Conservation (phyloP, 371 early-diverging fungal genomes). For the Apophysomyces sp. region DNA sequence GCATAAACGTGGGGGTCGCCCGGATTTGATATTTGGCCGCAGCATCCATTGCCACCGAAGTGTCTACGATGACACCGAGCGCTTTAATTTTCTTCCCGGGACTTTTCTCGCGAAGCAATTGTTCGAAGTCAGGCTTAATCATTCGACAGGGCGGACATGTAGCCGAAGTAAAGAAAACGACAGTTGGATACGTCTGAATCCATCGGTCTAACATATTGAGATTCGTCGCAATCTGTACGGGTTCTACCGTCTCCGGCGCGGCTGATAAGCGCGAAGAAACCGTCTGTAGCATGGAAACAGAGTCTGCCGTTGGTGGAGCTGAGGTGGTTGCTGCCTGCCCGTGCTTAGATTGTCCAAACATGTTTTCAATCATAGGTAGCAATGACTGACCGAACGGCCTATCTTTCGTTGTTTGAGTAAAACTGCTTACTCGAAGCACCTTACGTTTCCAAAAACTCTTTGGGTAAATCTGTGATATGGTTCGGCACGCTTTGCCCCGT, state of each 20-base stretch:
- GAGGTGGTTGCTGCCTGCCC: constrained; percentile 15
- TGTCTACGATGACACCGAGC: constrained; percentile 67
- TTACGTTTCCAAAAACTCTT: constrained; percentile 68
- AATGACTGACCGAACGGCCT: constrained; percentile 79
- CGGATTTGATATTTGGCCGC: constrained; percentile 55
- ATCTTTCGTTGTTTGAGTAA: not conserved
- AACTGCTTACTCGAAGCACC: not conserved
- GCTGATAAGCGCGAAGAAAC: constrained; percentile 43
- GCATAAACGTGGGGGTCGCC: constrained; percentile 72
- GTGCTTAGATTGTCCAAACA: constrained; percentile 67
- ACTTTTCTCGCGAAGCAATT: constrained; percentile 52
- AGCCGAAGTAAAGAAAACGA: constrained; percentile 75
- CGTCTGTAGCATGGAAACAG: constrained; percentile 25
- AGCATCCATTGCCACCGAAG: constrained; percentile 51
- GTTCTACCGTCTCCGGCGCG: constrained; percentile 11
- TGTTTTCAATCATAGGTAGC: constrained; percentile 76
- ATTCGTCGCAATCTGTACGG: constrained; percentile 35
- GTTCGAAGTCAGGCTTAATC: constrained; percentile 72
- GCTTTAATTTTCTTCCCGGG: constrained; percentile 29
- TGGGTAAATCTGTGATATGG: constrained; percentile 72
- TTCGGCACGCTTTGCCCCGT: constrained; percentile 75
- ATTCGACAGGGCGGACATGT: constrained; percentile 73
- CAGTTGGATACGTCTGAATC: constrained; percentile 51
- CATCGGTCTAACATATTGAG: constrained; percentile 28
- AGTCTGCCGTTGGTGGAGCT: constrained; percentile 4